Base-by-base conservation (phyloP, 2,329 filamentous ascomycete species). In the Paecilomyces dactylethromorphus region DNA sequence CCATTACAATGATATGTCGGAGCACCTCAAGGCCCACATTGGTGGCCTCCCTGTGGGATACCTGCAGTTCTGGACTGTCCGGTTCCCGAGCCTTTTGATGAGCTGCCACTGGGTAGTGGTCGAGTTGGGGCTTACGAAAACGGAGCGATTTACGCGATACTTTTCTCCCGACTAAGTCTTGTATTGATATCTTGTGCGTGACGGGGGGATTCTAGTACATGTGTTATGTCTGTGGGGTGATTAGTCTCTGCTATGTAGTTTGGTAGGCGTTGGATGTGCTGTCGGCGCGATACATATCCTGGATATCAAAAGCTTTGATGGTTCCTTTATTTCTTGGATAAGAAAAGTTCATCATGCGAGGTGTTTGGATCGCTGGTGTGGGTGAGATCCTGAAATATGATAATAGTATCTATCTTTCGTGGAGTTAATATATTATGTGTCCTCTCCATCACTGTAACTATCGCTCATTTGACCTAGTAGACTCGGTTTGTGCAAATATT, bases 1-100 rank as follows among this genome's bases (percentile, higher is more conserved):
- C 64, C 94, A 99, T 71, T 99, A 97, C 72, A 92, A 96, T 69
- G 94, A 99, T 72, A 93, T 99, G 90, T 84, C 90, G 6, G 89
- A 92, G 13, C 78, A 85, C 54, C 83, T 96, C 62, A 93, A 88
- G 75, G 79, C 80, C 55, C 81, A 82, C 66, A 90, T 96, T 0
- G 92, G 91, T 0, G 77, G 86, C 8, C 71, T 93, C 60, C 89
- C 91, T 0, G 87, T 91, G 13, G 91, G 90, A 0, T 97, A 96
- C 69, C 78, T 96, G 52, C 81, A 81, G 11, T 96, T 95, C 69
- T 97, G 92, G 90, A 89, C 89, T 0, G 79, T 84, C 7, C 81
- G 84, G 59, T 97, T 97, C 69, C 91, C 92, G 3, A 85, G 83
- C 65, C 73, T 97, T 65, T 71, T 97, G 60, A 86, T 96, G 69